Base-by-base conservation (phyloP, 2,329 filamentous ascomycete genomes). In the Aspergillus persii region DNA sequence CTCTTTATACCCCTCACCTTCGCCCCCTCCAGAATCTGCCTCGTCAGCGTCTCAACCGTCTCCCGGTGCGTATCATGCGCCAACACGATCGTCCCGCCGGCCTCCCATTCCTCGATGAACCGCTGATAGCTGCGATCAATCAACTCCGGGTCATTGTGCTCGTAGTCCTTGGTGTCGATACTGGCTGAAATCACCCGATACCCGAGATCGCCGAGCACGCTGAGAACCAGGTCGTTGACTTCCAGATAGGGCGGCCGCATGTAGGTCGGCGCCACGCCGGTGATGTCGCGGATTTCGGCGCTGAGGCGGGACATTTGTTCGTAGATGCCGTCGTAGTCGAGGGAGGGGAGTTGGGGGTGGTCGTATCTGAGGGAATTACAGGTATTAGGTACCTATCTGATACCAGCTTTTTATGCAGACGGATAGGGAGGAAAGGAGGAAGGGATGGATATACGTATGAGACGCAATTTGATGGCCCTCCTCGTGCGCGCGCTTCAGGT, bases 401-500 rank as follows among this genome's bases (percentile, higher is more conserved):
- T 23, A 23, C 18, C 18, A 23, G 18, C n/a, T 23, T 23, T 15
- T 1, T 15, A 39, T 6, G 12, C 1, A 15, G 11, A n/a, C 6
- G 3, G 36, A n/a, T 39, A n/a, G 12, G 4, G 36, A 4, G 6
- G 36, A 39, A 4, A 15, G 4, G 5, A 2, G 5, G 11, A 3
- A 15, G 15, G n/a, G 9, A 33, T 23, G n/a, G 51, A 53, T 36
- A 61, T 67, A 79, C 74, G 78, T 79, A 61, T 81, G 80, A 23
- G 79, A 81, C 7, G 65, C 80, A 41, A 82, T 60, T 61, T 81
- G 80, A 58, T 82, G 80, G 0, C 79, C 79, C 50, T 77, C 75
- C 3, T 62, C 59, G 5, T 70, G 57, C 47, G 72, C 72, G 0
- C 75, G 68, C 46, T 65, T 63, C 3, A 73, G 61, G 11, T 74